These are phyloP conservation scores for Phaeosphaeriaceae sp. DNA, from an alignment of 2,329 filamentous ascomycete species.

Conservation along the genomic window DNA sequence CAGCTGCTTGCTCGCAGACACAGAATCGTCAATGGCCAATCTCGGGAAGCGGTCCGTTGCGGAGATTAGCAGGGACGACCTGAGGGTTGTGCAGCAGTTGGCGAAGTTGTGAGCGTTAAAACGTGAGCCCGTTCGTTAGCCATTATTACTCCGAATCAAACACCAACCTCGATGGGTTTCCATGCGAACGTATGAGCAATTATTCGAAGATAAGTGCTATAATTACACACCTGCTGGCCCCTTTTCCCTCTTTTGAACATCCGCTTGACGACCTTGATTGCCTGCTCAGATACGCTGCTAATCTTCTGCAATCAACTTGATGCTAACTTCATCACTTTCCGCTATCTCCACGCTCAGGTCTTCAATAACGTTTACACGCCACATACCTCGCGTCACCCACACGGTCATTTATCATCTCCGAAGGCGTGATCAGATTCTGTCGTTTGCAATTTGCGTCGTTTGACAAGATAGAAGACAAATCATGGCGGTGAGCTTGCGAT, in stretches of 20 bases:
- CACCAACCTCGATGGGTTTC: no score
- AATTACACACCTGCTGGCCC: no score
- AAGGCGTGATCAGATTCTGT: not conserved
- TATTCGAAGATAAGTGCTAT: no score
- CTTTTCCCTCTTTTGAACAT: no score
- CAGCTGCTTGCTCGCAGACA: slow-evolving; percentile 41
- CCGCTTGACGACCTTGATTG: no score
- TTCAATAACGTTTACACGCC: not conserved
- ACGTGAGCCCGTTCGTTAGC: no score
- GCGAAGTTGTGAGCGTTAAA: slow-evolving; percentile 32
- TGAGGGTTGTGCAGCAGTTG: slow-evolving; percentile 33
- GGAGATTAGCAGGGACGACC: slow-evolving; percentile 36
- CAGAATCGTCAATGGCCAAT: slow-evolving; percentile 43
- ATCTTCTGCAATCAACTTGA: no score
- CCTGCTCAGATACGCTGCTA: no score
- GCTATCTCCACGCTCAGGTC: no score
- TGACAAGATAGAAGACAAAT: not conserved
- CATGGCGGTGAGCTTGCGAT: no score
- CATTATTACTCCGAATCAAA: no score
- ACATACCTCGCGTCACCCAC: not conserved
- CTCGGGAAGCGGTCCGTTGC: slow-evolving; percentile 37
- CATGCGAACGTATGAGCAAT: not conserved
- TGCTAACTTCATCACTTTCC: no score
- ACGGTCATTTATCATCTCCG: not conserved
- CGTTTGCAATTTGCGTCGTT: not conserved